Percentiles rank a stretch among this genome's conserved stretches.
These are phyloP conservation scores for Elymus sibiricus DNA, from an alignment of 176 grass and related monocot genomes.

Conservation along the genomic window DNA sequence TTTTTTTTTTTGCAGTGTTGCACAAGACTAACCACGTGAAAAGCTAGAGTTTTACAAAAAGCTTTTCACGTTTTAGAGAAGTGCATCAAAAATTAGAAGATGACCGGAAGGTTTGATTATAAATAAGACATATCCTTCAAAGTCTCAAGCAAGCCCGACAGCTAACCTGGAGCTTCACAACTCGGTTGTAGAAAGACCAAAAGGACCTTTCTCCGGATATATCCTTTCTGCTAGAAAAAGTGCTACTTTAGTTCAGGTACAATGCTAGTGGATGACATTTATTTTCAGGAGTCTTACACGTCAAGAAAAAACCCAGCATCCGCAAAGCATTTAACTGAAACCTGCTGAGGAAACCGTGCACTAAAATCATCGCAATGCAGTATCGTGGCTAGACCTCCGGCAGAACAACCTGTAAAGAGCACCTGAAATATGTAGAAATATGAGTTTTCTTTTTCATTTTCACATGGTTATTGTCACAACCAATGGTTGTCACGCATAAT, in stretches of 20 bases:
- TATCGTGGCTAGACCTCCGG: slow-evolving; percentile 61
- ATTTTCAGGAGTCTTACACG: slow-evolving; percentile 35
- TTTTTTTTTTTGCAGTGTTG: background rate
- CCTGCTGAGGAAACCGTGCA: slow-evolving; percentile 28
- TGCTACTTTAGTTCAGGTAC: background rate
- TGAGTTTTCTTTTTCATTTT: background rate
- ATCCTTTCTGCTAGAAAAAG: slow-evolving; percentile 43
- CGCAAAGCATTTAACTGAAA: slow-evolving; percentile 66
- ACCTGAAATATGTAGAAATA: slow-evolving; percentile 42
- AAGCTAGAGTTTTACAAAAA: background rate
- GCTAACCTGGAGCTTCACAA: slow-evolving; percentile 68
- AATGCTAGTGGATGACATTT: background rate
- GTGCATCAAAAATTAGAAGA: background rate
- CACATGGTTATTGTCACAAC: background rate
- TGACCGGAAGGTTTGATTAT: background rate
- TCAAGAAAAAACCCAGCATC: slow-evolving; percentile 88
- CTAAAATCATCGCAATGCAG: slow-evolving; percentile 75
- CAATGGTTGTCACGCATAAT: background rate
- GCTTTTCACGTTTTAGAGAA: background rate
- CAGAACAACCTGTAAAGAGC: slow-evolving; percentile 75
- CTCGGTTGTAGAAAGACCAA: slow-evolving; percentile 32
- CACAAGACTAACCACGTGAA: background rate
- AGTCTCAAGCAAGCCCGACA: background rate
- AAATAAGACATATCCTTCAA: background rate
- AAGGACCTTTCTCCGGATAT: slow-evolving; percentile 63